These are phyloP conservation scores for Penicillium sp. DNA, from an alignment of 2,329 filamentous ascomycete genomes.

Conservation along the genomic window DNA sequence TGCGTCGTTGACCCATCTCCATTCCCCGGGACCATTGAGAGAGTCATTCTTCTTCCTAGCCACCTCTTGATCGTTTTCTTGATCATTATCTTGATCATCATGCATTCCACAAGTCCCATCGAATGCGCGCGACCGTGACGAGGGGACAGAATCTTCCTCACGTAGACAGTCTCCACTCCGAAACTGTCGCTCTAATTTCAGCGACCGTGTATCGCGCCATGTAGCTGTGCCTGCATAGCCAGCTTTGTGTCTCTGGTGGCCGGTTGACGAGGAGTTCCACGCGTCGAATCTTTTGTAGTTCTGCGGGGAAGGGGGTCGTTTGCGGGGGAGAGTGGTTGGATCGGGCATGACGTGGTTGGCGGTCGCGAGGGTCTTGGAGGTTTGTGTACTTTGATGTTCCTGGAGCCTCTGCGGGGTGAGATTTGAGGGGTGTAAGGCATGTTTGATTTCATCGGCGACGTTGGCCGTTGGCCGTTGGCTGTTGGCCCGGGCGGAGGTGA, in stretches of 20 bases:
- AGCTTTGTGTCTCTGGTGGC: slow-evolving; percentile 76
- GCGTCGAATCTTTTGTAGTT: slow-evolving; percentile 41
- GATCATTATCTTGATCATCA: not conserved
- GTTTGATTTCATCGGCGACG: not conserved
- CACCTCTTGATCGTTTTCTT: not conserved
- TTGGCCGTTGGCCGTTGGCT: not conserved
- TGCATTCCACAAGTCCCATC: slow-evolving; percentile 10
- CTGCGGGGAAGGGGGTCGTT: slow-evolving; percentile 2
- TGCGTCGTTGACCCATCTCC: slow-evolving; percentile 45
- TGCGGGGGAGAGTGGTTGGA: not conserved
- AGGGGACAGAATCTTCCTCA: not conserved
- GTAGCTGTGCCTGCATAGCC: slow-evolving; percentile 60
- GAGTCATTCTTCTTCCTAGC: not conserved
- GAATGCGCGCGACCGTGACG: slow-evolving; percentile 7
- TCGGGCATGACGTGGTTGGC: not conserved
- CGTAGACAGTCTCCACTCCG: slow-evolving; percentile 57
- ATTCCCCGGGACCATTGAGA: slow-evolving; percentile 42
- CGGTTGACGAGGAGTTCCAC: slow-evolving; percentile 69
- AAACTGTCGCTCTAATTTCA: slow-evolving; percentile 72
- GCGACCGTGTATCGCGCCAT: slow-evolving; percentile 70
- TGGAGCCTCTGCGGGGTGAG: not conserved
- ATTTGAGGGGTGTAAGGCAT: too few species aligned
- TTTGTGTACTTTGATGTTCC: not conserved
- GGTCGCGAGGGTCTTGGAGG: not conserved
- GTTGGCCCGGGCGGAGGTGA: slow-evolving; percentile 1